These are phyloP conservation scores for Amanita jacksonii DNA, from an alignment of 768 basidiomycete genomes.

Conservation along the genomic window DNA sequence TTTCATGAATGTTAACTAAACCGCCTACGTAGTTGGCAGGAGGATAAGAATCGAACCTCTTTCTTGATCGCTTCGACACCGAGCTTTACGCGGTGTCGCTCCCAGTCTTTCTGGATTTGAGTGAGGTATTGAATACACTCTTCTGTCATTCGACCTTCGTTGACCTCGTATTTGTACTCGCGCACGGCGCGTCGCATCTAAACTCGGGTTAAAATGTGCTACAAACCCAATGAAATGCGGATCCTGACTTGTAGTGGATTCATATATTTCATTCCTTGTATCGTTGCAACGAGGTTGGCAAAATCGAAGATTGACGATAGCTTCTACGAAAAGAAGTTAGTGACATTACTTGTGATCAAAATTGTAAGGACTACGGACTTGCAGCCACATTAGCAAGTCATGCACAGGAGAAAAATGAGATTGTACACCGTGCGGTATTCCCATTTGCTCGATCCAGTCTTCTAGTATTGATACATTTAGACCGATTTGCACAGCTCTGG, in stretches of 20 bases:
- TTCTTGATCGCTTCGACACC: conserved; percentile 80
- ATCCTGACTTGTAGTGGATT: conserved; percentile 79
- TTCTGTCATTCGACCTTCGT: conserved; percentile 86
- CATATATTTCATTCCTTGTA: conserved; percentile 76
- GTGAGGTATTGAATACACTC: conserved; percentile 92
- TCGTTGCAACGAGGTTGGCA: conserved; percentile 77
- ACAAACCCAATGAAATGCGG: conserved; percentile 2
- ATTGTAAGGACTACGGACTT: conserved; percentile 35
- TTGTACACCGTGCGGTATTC: conserved; percentile 68
- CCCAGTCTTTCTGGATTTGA: conserved; percentile 97
- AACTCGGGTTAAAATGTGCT: neutral
- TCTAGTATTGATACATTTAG: conserved; percentile 81
- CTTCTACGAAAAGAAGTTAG: conserved; percentile 35
- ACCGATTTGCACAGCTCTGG: conserved; percentile 81
- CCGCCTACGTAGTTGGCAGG: neutral
- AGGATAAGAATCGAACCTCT: conserved; percentile 41
- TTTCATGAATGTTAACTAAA: conserved; percentile 6
- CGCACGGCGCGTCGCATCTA: conserved; percentile 90
- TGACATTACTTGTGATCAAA: neutral
- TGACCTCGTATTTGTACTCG: conserved; percentile 91
- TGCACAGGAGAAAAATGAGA: conserved; percentile 77
- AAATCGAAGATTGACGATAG: conserved; percentile 85
- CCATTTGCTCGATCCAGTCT: conserved; percentile 83
- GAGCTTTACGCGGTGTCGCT: conserved; percentile 77
- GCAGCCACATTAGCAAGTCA: conserved; percentile 81